Evolutionary conservation across 139 green algal species (phyloP), one percentile per base, ranked within the genome.

Genomic region (Chlamydomonas sp.): DNA sequence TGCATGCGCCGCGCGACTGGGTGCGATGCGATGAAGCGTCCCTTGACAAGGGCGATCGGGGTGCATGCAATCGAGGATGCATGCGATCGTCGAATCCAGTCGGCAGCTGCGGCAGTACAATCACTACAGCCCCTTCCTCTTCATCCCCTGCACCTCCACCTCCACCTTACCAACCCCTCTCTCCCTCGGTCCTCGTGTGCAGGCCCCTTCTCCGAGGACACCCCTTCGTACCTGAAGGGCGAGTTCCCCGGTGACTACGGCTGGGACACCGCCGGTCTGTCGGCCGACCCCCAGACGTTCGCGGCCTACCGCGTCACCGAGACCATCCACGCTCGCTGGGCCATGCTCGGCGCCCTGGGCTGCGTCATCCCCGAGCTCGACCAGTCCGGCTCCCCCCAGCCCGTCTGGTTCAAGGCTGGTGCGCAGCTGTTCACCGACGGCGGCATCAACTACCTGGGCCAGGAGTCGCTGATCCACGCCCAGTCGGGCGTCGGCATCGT

Each of bases 401-500:
- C 89, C 57, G 83, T 94, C 43, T 98, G 93, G 93, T 98, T 94
- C 86, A 97, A 98, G 90, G 91, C 90, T 74, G 93, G 93, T 47
- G 83, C 90, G 57, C 79, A 90, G 78, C 96, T 98, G 86, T 96
- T 98, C 81, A 61, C 70, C 43, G 86, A 88, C 35, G 92, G 89
- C 65, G 80, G 87, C 79, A 85, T 96, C 30, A 85, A 96, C 89
- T 96, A 96, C 87, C 83, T 96, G 70, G 93, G 93, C 85, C 97
- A 96, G 91, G 73, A 86, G 58, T 80, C 65, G 76, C 84, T 98
- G 65, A 82, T 98, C 70, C 93, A 98, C 77, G 93, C 94, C 35
- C 88, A 97, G 88, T 90, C 76, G 84, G 96, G 97, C 76, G 73
- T 98, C 29, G 93, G 89, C 69, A 97, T 87, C 70, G 79, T 96